Evolutionary conservation across 768 basidiomycete species (phyloP).

Genomic region (Tulasnella sp.): DNA sequence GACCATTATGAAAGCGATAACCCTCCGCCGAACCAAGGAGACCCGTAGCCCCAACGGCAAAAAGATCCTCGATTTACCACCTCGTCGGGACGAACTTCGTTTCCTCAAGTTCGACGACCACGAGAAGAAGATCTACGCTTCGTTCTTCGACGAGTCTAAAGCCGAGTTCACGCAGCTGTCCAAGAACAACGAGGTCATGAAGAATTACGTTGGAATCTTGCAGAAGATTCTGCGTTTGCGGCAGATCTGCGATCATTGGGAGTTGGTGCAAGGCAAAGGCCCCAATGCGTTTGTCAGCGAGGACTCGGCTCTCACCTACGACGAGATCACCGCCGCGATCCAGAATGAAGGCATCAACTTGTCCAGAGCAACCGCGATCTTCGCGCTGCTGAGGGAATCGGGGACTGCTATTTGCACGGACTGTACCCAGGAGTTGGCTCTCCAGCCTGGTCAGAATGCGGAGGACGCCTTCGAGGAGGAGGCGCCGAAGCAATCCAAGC

Average conservation of each 20-base stretch:
- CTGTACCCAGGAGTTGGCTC: conserved; percentile 70
- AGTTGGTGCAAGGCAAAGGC: conserved; percentile 71
- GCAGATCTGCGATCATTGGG: conserved; percentile 96
- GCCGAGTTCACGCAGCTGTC: conserved; percentile 84
- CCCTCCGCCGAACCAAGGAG: conserved; percentile 93
- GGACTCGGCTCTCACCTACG: conserved; percentile 48
- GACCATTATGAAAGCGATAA: conserved; percentile 94
- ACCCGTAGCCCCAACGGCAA: conserved; percentile 71
- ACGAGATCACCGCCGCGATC: conserved; percentile 71
- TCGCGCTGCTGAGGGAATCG: conserved; percentile 76
- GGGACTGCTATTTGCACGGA: conserved; percentile 84
- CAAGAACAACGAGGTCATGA: conserved; percentile 87
- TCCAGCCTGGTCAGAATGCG: conserved; percentile 31
- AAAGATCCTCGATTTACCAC: conserved; percentile 78
- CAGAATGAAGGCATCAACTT: conserved; percentile 68
- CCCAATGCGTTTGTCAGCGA: conserved; percentile 36
- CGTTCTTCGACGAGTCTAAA: conserved; percentile 82
- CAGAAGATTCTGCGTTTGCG: conserved; percentile 93
- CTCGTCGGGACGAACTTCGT: conserved; percentile 81
- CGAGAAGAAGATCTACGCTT: conserved; percentile 81
- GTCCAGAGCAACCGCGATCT: conserved; percentile 67
- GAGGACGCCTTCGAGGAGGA: not conserved
- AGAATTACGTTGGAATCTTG: conserved; percentile 95
- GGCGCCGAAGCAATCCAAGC: conserved; percentile 30
- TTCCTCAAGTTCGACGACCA: conserved; percentile 74